A percentile compares a stretch with the other conserved stretches of the same genome.
Evolutionary conservation across 768 basidiomycete genomes (phyloP).

Genomic region (Mycena amicta): DNA sequence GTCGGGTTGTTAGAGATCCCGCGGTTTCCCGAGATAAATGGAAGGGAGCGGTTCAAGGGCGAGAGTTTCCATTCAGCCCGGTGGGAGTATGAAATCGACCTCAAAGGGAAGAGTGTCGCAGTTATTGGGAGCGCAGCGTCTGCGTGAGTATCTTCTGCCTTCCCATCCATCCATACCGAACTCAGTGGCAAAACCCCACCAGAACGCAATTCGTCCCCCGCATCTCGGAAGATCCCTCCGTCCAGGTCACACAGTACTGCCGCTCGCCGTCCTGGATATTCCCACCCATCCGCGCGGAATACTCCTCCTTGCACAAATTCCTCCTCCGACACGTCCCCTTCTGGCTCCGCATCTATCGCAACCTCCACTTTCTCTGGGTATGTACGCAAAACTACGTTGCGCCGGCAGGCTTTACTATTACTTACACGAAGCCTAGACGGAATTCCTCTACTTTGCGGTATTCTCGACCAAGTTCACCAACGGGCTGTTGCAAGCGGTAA

Average conservation of each 20-base stretch:
- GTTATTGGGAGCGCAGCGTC: conserved; percentile 31
- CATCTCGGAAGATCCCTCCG: conserved; percentile 10
- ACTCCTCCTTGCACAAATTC: background rate
- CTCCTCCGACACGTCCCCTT: background rate
- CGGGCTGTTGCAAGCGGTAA: background rate
- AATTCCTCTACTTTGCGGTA: background rate
- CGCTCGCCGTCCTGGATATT: conserved; percentile 22
- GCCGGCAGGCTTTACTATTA: background rate
- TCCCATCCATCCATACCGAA: background rate
- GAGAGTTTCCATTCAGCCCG: conserved; percentile 35
- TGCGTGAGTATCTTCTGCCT: conserved; percentile 18
- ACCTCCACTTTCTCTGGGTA: background rate
- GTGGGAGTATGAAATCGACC: conserved; percentile 34
- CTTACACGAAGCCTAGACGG: background rate
- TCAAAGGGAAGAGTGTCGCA: conserved; percentile 36
- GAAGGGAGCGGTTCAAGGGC: conserved; percentile 34
- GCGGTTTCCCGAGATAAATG: conserved; percentile 30
- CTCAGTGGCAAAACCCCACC: background rate
- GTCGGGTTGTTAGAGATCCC: conserved; percentile 33
- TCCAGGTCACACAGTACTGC: conserved; percentile 16
- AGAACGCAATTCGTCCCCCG: conserved; percentile 21
- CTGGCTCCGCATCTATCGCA: background rate
- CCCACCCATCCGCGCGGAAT: conserved; percentile 7
- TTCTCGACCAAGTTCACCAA: conserved; percentile 1
- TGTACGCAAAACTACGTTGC: no score